Percentiles rank a stretch among this genome's conserved stretches.
Evolutionary conservation across 164 flowering plant genomes (phyloP).

Genomic region (Annona cherimola): DNA sequence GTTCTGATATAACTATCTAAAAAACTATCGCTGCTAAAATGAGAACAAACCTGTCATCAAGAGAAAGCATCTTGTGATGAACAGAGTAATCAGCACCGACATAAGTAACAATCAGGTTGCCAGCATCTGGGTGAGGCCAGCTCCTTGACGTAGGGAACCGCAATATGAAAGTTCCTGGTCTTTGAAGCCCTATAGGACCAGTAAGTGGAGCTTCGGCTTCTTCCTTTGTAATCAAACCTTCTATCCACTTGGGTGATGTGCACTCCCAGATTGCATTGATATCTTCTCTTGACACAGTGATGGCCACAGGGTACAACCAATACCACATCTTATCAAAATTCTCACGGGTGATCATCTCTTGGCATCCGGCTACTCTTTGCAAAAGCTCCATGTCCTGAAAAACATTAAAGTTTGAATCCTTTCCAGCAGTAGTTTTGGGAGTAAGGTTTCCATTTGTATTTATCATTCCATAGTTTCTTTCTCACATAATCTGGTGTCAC

Average conservation of each 20-base stretch:
- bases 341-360: slow-evolving; percentile 47
- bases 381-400: slow-evolving; percentile 71
- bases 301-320: slow-evolving; percentile 92
- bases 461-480: not conserved
- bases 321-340: slow-evolving; percentile 84
- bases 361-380: slow-evolving; percentile 62
- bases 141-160: slow-evolving; percentile 91
- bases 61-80: slow-evolving; percentile 62
- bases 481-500: too few relatives aligned
- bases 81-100: slow-evolving; percentile 59
- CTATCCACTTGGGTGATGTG: slow-evolving; percentile 72
- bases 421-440: not conserved
- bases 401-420: not conserved
- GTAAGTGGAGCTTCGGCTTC: slow-evolving; percentile 84
- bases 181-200: slow-evolving; percentile 50
- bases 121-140: slow-evolving; percentile 99
- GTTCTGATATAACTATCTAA: too few relatives aligned
- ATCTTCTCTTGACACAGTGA: slow-evolving; percentile 50
- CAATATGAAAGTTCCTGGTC: slow-evolving; percentile 85
- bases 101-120: slow-evolving; percentile 75
- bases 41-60: slow-evolving; percentile 43
- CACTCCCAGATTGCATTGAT: slow-evolving; percentile 59
- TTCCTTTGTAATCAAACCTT: slow-evolving; percentile 87
- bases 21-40: too few relatives aligned
- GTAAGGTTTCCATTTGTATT: too few relatives aligned